phyloP scores from a whole-genome alignment of 768 basidiomycete species.

The Pleurotus citrinopileatus region DNA sequence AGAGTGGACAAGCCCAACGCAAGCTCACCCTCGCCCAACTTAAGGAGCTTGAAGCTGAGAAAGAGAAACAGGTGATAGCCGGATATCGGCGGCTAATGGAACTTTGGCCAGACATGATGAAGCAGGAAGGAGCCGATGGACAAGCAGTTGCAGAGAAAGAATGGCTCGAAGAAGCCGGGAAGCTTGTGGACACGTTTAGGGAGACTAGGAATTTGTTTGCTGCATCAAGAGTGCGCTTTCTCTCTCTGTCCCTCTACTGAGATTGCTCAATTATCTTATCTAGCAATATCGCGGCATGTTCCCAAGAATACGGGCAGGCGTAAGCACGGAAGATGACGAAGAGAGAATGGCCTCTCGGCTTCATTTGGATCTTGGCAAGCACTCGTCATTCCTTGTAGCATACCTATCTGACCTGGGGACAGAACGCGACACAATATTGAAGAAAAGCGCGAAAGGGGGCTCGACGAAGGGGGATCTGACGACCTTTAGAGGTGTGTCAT shows the following conservation, averaged over 20 bases:
- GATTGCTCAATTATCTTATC: conserved; percentile 12
- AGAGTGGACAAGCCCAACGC: conserved; percentile 35
- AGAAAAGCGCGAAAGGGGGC: conserved; percentile 36
- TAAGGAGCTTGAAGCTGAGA: conserved; percentile 58
- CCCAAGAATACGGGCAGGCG: conserved; percentile 40
- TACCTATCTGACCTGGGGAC: neutral
- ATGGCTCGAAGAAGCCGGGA: conserved; percentile 85
- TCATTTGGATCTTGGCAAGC: conserved; percentile 68
- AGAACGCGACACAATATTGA: conserved; percentile 57
- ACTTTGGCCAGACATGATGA: conserved; percentile 56
- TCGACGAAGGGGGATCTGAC: conserved; percentile 44
- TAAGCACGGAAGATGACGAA: conserved; percentile 53
- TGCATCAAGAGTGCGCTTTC: conserved; percentile 60
- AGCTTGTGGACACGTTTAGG: conserved; percentile 84
- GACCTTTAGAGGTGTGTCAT: conserved; percentile 76
- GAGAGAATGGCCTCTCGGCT: conserved; percentile 75
- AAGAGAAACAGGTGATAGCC: conserved; percentile 59
- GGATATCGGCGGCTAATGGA: conserved; percentile 61
- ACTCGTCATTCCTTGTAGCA: neutral
- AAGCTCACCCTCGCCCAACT: conserved; percentile 59
- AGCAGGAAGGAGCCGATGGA: conserved; percentile 22
- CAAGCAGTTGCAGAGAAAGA: conserved; percentile 55
- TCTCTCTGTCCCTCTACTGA: neutral
- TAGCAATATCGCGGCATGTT: conserved; percentile 67
- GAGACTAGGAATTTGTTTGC: conserved; percentile 84